Base-by-base conservation (phyloP, 306 rosid species). In the Casuarina equisetifolia region DNA sequence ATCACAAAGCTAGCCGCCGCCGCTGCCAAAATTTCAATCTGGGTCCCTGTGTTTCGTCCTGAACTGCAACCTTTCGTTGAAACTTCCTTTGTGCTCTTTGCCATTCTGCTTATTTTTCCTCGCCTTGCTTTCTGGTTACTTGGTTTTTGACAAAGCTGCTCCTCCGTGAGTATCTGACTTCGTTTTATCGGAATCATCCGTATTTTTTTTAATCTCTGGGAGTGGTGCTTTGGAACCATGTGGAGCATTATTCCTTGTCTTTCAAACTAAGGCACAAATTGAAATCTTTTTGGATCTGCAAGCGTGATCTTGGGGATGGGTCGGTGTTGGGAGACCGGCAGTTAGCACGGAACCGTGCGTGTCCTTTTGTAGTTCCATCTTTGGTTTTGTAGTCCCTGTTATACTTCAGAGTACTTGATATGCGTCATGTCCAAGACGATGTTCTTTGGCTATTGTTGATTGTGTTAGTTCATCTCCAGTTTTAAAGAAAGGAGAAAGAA, bases 241-340 rank as follows among this genome's bases (percentile, higher is more conserved):
- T 89, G 91, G 86, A 80, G 74, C 57, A 85, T 82, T 82, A 88
- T 93, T 91, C 88, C 79, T 72, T 87, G 92, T 86, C 86, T 82
- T 76, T 86, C 70, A 40, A 82, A 85, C 84, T 51, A 69, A 80
- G 86, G 86, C 83, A 85, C 81, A 35, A 61, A 69, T 74, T 88
- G 63, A 83, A 45, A 79, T 76, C 64, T 86, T 84, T 68, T 74
- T 61, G 80, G 71, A 81, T 86, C 83, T 55, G 53, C 66, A 17
- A 69, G 51, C 93, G 74, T 78, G 87, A 83, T 87, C 88, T 81
- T 49, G 74, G 92, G 90, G 88, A 93, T 89, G 88, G 80, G 83
- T 86, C 76, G 74, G 74, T 78, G 40, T 54, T 72, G 70, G 80
- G 79, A 55, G 76, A 51, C 80, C 79, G 75, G 83, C 78, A 78